Percentiles rank a stretch among this genome's conserved stretches.
These are phyloP conservation scores for Cichorium intybus DNA, from an alignment of 140 eudicot species.

Conservation along the genomic window DNA sequence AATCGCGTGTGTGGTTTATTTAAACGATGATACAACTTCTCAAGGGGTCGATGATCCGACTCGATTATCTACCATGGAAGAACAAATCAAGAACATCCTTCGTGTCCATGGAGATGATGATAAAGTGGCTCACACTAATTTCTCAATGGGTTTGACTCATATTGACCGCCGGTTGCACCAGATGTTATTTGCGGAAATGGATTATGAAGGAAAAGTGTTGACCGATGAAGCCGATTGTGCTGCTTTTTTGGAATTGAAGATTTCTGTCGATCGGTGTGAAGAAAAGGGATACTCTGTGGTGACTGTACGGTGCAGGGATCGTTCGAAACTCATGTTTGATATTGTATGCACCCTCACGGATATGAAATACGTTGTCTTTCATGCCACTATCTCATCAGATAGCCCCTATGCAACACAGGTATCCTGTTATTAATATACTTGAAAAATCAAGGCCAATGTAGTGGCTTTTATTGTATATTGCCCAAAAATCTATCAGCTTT, in stretches of 20 bases:
- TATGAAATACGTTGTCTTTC: constrained; percentile 89
- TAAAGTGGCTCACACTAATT: constrained; percentile 48
- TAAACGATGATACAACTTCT: constrained; percentile 49
- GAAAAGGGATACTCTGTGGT: constrained; percentile 90
- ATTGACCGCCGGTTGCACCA: constrained; percentile 94
- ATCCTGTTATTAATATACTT: constrained; percentile 3
- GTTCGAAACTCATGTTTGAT: constrained; percentile 92
- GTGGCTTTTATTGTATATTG: no score
- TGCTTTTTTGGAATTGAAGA: constrained; percentile 40
- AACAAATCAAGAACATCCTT: constrained; percentile 74
- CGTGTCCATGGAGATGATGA: constrained; percentile 63
- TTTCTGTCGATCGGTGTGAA: constrained; percentile 61
- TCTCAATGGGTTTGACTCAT: constrained; percentile 74
- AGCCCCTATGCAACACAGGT: constrained; percentile 92
- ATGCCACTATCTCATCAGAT: constrained; percentile 78
- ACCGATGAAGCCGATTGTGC: constrained; percentile 36
- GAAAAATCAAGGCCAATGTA: no score
- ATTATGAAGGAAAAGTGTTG: constrained; percentile 53
- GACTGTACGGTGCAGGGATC: constrained; percentile 70
- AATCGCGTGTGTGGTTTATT: constrained; percentile 76
- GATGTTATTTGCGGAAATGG: constrained; percentile 82
- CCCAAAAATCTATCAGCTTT: no score
- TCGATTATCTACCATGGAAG: constrained; percentile 63
- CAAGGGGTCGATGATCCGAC: constrained; percentile 56
- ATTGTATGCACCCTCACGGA: constrained; percentile 95